Evolutionary conservation across 1,139 yeast genomes (phyloP).

Genomic region (Suhomyces yuchorum): DNA sequence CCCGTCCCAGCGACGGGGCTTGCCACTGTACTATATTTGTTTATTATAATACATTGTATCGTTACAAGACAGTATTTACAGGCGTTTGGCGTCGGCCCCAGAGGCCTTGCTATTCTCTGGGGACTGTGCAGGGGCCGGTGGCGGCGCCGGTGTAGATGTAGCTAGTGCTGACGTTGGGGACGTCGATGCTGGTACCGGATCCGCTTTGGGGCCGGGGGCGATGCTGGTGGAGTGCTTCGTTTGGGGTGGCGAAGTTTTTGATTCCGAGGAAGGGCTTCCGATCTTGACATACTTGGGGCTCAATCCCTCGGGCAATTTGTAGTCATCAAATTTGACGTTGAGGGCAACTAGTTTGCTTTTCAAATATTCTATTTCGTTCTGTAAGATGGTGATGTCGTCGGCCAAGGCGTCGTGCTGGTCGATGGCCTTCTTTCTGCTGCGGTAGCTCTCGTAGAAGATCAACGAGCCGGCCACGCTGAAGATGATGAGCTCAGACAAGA

Average conservation of each 20-base stretch:
- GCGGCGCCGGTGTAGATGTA: not conserved
- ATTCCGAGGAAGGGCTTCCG: slow-evolving; percentile 7
- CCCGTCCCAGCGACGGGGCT: not conserved
- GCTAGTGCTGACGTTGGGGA: not conserved
- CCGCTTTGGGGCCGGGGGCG: not conserved
- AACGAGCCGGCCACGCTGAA: slow-evolving; percentile 79
- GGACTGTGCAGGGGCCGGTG: not conserved
- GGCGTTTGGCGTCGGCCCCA: not conserved
- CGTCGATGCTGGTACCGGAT: not conserved
- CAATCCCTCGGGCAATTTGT: slow-evolving; percentile 47
- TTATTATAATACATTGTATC: slow-evolving; percentile 14
- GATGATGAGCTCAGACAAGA: slow-evolving; percentile 74
- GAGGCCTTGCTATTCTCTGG: not conserved
- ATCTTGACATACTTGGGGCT: slow-evolving; percentile 46
- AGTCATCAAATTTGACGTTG: slow-evolving; percentile 49
- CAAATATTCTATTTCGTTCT: slow-evolving; percentile 68
- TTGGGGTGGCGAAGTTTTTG: not conserved
- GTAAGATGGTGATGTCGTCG: slow-evolving; percentile 69
- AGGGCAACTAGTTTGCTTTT: slow-evolving; percentile 46
- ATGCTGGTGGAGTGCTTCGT: not conserved
- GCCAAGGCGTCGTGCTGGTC: slow-evolving; percentile 63
- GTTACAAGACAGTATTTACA: slow-evolving; percentile 11
- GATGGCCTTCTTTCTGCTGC: slow-evolving; percentile 67
- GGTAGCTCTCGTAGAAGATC: slow-evolving; percentile 70
- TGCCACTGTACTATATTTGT: slow-evolving; percentile 15